phyloP scores from a whole-genome alignment of 2,329 filamentous ascomycete genomes.

The Cladosporium oxysporum region DNA sequence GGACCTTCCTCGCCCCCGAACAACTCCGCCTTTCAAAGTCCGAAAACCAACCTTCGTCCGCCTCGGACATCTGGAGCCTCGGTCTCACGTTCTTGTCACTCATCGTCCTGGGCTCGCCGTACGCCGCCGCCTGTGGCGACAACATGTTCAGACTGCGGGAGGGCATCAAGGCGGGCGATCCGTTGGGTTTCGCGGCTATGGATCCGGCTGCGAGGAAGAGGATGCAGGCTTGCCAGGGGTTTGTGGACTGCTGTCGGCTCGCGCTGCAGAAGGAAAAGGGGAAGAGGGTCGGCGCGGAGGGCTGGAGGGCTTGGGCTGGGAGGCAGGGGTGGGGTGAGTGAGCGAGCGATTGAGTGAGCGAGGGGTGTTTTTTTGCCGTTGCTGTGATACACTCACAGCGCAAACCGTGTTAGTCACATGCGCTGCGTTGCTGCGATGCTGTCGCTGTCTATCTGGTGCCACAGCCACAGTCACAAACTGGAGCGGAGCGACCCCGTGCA shows the following conservation, averaged over 20 bases:
- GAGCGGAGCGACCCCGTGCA: too few species aligned
- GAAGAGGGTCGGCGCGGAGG: slow-evolving; percentile 32
- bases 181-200: slow-evolving; percentile 43
- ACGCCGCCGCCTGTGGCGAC: slow-evolving; percentile 38
- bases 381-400: too few species aligned
- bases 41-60: slow-evolving; percentile 35
- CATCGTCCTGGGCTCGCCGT: slow-evolving; percentile 46
- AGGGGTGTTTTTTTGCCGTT: neutral
- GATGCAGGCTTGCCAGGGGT: slow-evolving; percentile 36
- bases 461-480: too few species aligned
- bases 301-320: slow-evolving; percentile 36
- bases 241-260: slow-evolving; percentile 41
- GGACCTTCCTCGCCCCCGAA: slow-evolving; percentile 48
- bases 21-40: slow-evolving; percentile 35
- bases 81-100: slow-evolving; percentile 48
- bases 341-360: neutral
- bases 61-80: slow-evolving; percentile 48
- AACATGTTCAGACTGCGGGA: slow-evolving; percentile 48
- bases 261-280: slow-evolving; percentile 42
- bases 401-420: too few species aligned
- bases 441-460: too few species aligned
- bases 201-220: slow-evolving; percentile 38
- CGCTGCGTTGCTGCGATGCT: too few species aligned
- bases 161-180: slow-evolving; percentile 45
- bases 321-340: slow-evolving; percentile 26